Conservation (phyloP, 2,329 filamentous ascomycete genomes). For the Colletotrichum trifolii region DNA sequence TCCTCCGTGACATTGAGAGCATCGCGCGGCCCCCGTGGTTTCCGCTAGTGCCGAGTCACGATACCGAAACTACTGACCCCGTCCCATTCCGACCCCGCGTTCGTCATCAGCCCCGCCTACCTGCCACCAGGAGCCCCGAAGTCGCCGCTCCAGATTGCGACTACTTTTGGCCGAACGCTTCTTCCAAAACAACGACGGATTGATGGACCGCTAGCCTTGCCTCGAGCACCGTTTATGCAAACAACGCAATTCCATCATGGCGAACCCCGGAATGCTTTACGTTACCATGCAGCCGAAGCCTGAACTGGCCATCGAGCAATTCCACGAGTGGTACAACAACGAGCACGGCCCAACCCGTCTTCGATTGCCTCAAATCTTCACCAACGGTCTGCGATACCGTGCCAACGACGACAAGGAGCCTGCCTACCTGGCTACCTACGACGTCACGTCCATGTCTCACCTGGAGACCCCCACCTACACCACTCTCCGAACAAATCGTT, state of each 20-base stretch:
- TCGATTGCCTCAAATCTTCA: slow-evolving; percentile 77
- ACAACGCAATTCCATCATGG: slow-evolving; percentile 40
- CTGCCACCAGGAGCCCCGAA: slow-evolving; percentile 13
- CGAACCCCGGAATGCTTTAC: slow-evolving; percentile 76
- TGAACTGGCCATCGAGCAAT: slow-evolving; percentile 73
- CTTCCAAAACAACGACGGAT: not conserved
- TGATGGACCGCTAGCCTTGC: not conserved
- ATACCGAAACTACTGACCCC: slow-evolving; percentile 24
- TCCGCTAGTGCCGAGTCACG: slow-evolving; percentile 18
- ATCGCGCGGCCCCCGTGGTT: too few species aligned
- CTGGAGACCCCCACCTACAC: slow-evolving; percentile 79
- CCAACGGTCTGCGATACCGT: slow-evolving; percentile 82
- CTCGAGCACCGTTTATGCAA: not conserved
- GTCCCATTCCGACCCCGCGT: slow-evolving; percentile 27
- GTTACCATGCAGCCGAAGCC: slow-evolving; percentile 86
- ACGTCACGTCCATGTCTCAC: slow-evolving; percentile 79
- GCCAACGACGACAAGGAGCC: slow-evolving; percentile 73
- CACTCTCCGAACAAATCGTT: slow-evolving; percentile 68
- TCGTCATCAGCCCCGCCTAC: slow-evolving; percentile 28
- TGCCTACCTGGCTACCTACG: slow-evolving; percentile 83
- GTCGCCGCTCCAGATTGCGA: not conserved
- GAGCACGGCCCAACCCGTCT: slow-evolving; percentile 88
- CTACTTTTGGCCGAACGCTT: not conserved
- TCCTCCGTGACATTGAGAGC: too few species aligned
- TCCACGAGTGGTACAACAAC: slow-evolving; percentile 95